phyloP scores from a whole-genome alignment of 1,139 yeast genomes.

The Insectozyma bohioensis region DNA sequence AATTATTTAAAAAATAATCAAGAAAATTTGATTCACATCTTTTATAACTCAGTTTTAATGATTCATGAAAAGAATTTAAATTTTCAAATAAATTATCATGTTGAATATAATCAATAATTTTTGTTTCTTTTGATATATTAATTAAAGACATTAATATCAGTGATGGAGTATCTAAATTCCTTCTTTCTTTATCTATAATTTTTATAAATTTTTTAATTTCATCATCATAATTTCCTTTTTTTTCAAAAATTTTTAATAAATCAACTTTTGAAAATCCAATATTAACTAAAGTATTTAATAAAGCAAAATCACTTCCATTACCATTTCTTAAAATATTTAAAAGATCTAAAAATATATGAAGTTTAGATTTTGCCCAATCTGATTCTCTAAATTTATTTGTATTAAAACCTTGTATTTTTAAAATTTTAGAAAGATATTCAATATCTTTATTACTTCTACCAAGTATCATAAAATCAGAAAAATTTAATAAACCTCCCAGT shows the following conservation, averaged over 20 bases:
- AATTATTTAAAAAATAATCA: constrained; percentile 43
- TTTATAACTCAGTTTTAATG: constrained; percentile 23
- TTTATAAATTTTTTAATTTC: constrained; percentile 13
- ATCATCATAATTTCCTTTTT: constrained; percentile 1
- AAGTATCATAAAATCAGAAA: constrained; percentile 56
- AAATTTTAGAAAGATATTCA: constrained; percentile 37
- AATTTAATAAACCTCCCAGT: constrained; percentile 42
- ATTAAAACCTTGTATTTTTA: constrained; percentile 43
- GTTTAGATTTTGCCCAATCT: constrained; percentile 52
- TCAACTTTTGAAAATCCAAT: constrained; percentile 13
- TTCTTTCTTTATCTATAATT: constrained; percentile 15
- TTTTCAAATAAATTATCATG: constrained; percentile 18
- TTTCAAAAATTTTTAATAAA: constrained; percentile 2
- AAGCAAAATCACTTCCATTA: constrained; percentile 33
- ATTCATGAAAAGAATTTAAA: constrained; percentile 26
- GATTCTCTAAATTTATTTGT: constrained; percentile 47
- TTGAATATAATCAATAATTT: constrained; percentile 24
- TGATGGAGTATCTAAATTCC: constrained; percentile 14
- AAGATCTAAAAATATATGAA: constrained; percentile 52
- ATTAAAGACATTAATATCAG: constrained; percentile 20
- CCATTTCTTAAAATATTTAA: constrained; percentile 39
- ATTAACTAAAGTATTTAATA: constrained; percentile 27
- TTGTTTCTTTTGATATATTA: constrained; percentile 22
- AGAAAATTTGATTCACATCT: constrained; percentile 21
- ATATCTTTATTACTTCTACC: constrained; percentile 56